phyloP scores from a whole-genome alignment of 441 rosid genomes.

The Populus hybrid region DNA sequence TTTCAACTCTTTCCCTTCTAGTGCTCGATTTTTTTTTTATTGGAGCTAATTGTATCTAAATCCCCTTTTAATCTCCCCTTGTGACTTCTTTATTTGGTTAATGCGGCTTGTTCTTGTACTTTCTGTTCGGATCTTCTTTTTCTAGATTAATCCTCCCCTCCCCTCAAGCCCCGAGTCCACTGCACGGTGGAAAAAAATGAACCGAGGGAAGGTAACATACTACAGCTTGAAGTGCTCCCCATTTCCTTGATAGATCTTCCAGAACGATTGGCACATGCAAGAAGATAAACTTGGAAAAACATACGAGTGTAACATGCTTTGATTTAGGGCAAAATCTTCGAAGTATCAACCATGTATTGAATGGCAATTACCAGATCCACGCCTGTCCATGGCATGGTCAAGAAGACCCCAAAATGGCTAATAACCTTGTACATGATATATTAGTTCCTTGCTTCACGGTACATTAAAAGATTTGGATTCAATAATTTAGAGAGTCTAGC shows the following conservation, averaged over 20 bases:
- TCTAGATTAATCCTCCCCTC: not conserved
- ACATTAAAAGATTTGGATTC: not conserved
- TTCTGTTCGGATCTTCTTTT: slow-evolving; percentile 11
- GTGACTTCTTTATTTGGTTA: slow-evolving; percentile 17
- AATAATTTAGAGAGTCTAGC: not conserved
- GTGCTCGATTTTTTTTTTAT: slow-evolving; percentile 15
- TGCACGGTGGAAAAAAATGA: not conserved
- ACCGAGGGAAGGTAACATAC: not conserved
- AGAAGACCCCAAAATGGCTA: slow-evolving; percentile 13
- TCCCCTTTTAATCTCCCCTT: slow-evolving; percentile 30
- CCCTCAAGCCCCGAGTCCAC: not conserved
- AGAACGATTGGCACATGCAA: not conserved
- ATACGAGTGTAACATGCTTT: not conserved
- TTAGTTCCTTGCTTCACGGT: slow-evolving; percentile 27
- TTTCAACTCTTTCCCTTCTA: slow-evolving; percentile 14
- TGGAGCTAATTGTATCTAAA: slow-evolving; percentile 31
- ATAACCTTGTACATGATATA: not conserved
- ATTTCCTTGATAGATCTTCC: not conserved
- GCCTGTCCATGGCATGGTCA: slow-evolving; percentile 14
- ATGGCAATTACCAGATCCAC: not conserved
- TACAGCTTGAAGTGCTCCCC: not conserved
- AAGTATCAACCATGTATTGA: not conserved
- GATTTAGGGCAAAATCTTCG: not conserved
- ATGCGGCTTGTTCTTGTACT: slow-evolving; percentile 20
- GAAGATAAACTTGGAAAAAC: not conserved